Conservation (phyloP, 768 basidiomycete species). For the Lentinula sp. region DNA sequence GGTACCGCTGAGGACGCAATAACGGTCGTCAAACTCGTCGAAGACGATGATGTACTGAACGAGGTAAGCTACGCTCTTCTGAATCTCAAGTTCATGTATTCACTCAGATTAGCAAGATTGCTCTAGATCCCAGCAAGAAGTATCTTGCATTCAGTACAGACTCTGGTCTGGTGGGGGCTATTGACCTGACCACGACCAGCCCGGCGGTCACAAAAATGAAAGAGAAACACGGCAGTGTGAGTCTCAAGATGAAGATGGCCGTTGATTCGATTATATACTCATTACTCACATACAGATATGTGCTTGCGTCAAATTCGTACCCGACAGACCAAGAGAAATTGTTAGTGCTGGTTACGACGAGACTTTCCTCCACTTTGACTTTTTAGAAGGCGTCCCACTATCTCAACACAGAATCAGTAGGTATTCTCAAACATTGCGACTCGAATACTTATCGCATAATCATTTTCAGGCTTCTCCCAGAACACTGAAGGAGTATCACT, state of each 20-base stretch:
- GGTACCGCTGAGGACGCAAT: slow-evolving; percentile 44
- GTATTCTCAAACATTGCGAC: slow-evolving; percentile 8
- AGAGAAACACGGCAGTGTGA: slow-evolving; percentile 55
- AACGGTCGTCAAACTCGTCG: slow-evolving; percentile 36
- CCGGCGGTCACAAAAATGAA: slow-evolving; percentile 50
- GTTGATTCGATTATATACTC: not conserved
- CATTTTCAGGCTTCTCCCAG: slow-evolving; percentile 16
- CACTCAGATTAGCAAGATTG: slow-evolving; percentile 51
- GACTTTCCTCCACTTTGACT: slow-evolving; percentile 63
- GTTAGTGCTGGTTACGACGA: slow-evolving; percentile 78
- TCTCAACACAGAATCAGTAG: slow-evolving; percentile 57
- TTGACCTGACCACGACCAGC: slow-evolving; percentile 52
- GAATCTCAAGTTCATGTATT: slow-evolving; percentile 9
- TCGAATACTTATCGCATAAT: not conserved
- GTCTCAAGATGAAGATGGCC: slow-evolving; percentile 16
- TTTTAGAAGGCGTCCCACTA: slow-evolving; percentile 44
- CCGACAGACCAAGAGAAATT: slow-evolving; percentile 62
- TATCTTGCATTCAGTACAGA: slow-evolving; percentile 68
- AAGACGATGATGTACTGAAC: slow-evolving; percentile 54
- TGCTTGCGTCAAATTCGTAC: slow-evolving; percentile 63
- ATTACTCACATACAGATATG: slow-evolving; percentile 48
- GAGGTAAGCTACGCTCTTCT: slow-evolving; percentile 39
- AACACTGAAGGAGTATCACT: slow-evolving; percentile 45
- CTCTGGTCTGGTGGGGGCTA: slow-evolving; percentile 58
- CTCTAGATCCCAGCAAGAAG: slow-evolving; percentile 46